Evolutionary conservation across 208 protist genomes (phyloP), one percentile per base, ranked within the genome.

Genomic region (Novymonas esmeraldas): DNA sequence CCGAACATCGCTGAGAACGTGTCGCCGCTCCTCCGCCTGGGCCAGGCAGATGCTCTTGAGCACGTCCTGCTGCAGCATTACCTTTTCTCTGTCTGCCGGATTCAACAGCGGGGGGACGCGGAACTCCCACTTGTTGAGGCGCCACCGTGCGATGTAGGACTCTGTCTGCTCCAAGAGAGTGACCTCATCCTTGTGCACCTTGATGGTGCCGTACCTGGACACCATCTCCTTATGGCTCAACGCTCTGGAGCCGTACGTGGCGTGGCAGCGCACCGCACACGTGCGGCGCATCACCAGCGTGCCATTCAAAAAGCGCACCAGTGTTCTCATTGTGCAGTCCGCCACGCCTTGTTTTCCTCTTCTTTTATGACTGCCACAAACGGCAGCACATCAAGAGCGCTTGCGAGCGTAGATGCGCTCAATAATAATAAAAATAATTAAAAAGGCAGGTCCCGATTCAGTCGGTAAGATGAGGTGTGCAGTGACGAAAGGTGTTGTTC

Each of bases 61-160:
- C 16, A 88, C 59, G 45, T 95, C 78, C 22, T 82, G 83, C 50
- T 93, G 79, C 26, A 83, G 72, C 64, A 84, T 68, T 26, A 85
- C 67, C 26, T 80, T 56, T 44, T 93, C 86, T 52, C 80, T 87
- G 70, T 89, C 69, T 9, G 56, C 46, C 2, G 65, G 49, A 18
- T 42, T 52, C n/a, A 91, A 59, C 13, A 92, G 50, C 1, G 75
- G 79, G 38, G 90, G 85, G 18, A 93, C 70, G 20, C 90, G 78
- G 63, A 95, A 90, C 64, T 95, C 84, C 87, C 90, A 95, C 54
- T 88, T 88, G 52, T 95, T 95, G 31, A 95, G 77, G 18, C 81
- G 87, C 87, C 90, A 95, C 14, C 71, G 65, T 2, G 61, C 65
- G 60, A 95, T 81, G 22, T 65, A 59, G 44, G 61, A 74, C 42